phyloP scores from a whole-genome alignment of 768 basidiomycete species.

The Candolleomyces eurysporus region DNA sequence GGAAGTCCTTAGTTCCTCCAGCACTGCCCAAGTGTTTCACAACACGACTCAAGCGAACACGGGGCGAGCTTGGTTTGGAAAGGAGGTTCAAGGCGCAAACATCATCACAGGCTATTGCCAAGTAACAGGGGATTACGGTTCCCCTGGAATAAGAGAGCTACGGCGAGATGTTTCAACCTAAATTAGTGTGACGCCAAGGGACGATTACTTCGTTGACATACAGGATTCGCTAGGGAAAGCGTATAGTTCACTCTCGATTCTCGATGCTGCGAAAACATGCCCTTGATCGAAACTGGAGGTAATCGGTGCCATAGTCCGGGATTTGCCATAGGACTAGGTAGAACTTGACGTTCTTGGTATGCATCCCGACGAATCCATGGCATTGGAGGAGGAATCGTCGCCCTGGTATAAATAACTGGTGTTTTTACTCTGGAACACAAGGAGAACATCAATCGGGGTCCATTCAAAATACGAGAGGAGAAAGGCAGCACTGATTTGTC shows the following conservation, averaged over 20 bases:
- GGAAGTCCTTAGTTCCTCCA: background rate
- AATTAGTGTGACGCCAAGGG: background rate
- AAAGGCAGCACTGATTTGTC: background rate
- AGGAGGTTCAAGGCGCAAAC: constrained; percentile 22
- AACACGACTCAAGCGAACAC: constrained; percentile 17
- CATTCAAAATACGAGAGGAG: background rate
- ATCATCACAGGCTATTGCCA: constrained; percentile 21
- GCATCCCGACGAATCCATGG: background rate
- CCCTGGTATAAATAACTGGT: background rate
- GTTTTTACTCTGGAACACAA: background rate
- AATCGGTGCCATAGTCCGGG: background rate
- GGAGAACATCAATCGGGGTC: background rate
- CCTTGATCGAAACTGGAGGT: background rate
- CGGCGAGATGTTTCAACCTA: no score
- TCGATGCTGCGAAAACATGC: background rate
- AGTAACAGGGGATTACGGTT: constrained; percentile 25
- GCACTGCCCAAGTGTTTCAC: constrained; percentile 11
- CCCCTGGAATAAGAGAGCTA: constrained; percentile 32
- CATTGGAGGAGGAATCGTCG: background rate
- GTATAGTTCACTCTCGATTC: background rate
- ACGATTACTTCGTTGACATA: constrained; percentile 8
- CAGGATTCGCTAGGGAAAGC: constrained; percentile 28
- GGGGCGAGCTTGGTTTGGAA: constrained; percentile 15
- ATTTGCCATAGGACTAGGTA: background rate
- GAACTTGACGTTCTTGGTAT: background rate